Base-by-base conservation (phyloP, 208 protist genomes). In the Ichthyophonus hoferi region DNA sequence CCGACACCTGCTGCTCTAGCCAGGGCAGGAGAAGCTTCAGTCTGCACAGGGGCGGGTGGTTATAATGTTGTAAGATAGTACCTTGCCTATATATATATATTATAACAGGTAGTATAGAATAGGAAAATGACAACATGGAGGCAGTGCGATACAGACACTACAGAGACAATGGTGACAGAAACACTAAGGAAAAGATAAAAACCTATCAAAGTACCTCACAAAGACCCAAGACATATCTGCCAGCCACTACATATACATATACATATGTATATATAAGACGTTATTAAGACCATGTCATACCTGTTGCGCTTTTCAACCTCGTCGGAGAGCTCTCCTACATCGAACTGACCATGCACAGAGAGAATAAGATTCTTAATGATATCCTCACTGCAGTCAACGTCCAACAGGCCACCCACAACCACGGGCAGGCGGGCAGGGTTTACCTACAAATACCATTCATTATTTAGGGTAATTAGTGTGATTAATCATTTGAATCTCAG, bases 361-460 rank as follows among this genome's bases (percentile, higher is more conserved):
- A 96, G 94, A 34, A 99, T 93, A 78, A 99, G 89, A 43, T 94
- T 96, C 89, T 96, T 95, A 87, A 99, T 97, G 89, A 97, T 97
- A 42, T 99, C 98, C 93, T 99, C 98, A 86, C 93, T 94, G 78
- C 94, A 96, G 91, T 98, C 98, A 83, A 97, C 95, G 91, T 99
- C 98, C 42, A 99, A 95, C 2, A 99, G 94, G 7, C 98, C 96
- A 88, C 96, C 97, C 34, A 99, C 97, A 2, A 99, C 98, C 40
- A 94, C 76, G 7, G 98, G 98, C n/a, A 98, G 99, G 87, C 98
- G 97, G 43, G 91, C 90, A 1, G 98, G 97, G 94, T 97, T 99
- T 88, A 98, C 96, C 85, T 97, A 96, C 50, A 67, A 7, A 67
- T n/a, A n/a, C n/a, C n/a, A n/a, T n/a, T n/a, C n/a, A n/a, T n/a